Evolutionary conservation across 306 rosid genomes (phyloP).

Genomic region (Datisca glomerata): DNA sequence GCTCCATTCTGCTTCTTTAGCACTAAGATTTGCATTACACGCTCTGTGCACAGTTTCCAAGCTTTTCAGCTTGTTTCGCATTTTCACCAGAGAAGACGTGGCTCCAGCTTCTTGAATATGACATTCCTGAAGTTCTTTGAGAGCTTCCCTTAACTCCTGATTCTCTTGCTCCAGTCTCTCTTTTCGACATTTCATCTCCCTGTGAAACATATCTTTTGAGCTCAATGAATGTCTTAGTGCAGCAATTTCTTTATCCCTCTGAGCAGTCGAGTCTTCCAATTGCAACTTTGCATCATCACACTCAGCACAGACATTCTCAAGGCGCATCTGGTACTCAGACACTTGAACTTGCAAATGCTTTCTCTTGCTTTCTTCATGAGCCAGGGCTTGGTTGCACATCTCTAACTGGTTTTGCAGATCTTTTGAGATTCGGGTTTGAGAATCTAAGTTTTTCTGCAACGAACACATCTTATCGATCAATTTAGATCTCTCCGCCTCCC

Average conservation of each 20-base stretch:
- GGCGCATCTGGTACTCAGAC: slow-evolving; percentile 30
- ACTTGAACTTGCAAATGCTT: slow-evolving; percentile 52
- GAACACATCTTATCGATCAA: slow-evolving; percentile 55
- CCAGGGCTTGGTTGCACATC: slow-evolving; percentile 54
- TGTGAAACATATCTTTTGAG: slow-evolving; percentile 38
- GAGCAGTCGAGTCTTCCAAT: slow-evolving; percentile 28
- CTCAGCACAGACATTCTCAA: slow-evolving; percentile 26
- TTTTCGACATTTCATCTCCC: slow-evolving; percentile 43
- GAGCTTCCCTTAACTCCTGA: slow-evolving; percentile 31
- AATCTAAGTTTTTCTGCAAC: slow-evolving; percentile 44
- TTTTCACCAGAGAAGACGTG: slow-evolving; percentile 47
- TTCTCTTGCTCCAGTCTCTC: slow-evolving; percentile 61
- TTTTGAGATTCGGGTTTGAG: slow-evolving; percentile 41
- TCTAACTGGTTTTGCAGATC: slow-evolving; percentile 42
- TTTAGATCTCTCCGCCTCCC: slow-evolving; percentile 45
- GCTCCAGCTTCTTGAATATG: slow-evolving; percentile 62
- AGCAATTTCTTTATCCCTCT: slow-evolving; percentile 45
- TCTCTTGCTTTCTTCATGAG: slow-evolving; percentile 62
- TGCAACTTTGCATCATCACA: slow-evolving; percentile 28
- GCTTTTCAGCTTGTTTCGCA: slow-evolving; percentile 44
- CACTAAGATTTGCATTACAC: slow-evolving; percentile 30
- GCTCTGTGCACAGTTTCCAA: slow-evolving; percentile 46
- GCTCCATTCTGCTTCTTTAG: slow-evolving; percentile 15
- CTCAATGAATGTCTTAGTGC: slow-evolving; percentile 41
- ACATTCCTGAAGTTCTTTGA: slow-evolving; percentile 67